These are phyloP conservation scores for Anthracocystis panici-leucophaei DNA, from an alignment of 1,284 basidiomycete species.

Conservation along the genomic window DNA sequence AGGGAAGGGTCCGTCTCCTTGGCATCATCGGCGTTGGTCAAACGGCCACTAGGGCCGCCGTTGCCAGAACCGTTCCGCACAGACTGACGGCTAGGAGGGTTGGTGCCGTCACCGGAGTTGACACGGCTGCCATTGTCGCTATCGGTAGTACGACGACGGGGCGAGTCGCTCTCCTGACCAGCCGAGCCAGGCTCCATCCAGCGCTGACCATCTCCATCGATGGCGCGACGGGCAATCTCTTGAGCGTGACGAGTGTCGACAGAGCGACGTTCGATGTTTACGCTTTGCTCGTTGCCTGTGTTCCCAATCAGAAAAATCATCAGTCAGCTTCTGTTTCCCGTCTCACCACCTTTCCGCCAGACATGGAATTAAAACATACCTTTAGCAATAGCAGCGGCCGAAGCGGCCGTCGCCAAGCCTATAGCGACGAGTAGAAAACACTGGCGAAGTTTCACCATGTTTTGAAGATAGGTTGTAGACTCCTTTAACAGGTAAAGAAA, in stretches of 20 bases:
- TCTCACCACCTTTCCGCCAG: too few relatives aligned
- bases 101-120: too few relatives aligned
- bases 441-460: slow-evolving; percentile 18
- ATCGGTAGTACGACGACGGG: too few relatives aligned
- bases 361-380: slow-evolving; percentile 2
- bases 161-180: too few relatives aligned
- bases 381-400: slow-evolving; percentile 3
- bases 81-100: too few relatives aligned
- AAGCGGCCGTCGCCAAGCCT: slow-evolving; percentile 11
- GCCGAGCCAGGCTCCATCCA: neutral
- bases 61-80: neutral
- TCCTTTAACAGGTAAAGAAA: neutral
- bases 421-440: slow-evolving; percentile 12
- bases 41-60: neutral
- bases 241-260: slow-evolving; percentile 1
- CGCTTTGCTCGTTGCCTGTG: neutral
- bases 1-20: neutral
- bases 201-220: neutral
- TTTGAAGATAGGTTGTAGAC: slow-evolving; percentile 1
- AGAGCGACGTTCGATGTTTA: neutral
- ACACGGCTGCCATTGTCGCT: too few relatives aligned
- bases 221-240: neutral
- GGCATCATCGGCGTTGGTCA: neutral
- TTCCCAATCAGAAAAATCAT: neutral
- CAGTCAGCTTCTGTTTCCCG: neutral